Evolutionary conservation across 2,329 filamentous ascomycete genomes (phyloP), one percentile per base, ranked within the genome.

Genomic region (Colletotrichum tropicicola): DNA sequence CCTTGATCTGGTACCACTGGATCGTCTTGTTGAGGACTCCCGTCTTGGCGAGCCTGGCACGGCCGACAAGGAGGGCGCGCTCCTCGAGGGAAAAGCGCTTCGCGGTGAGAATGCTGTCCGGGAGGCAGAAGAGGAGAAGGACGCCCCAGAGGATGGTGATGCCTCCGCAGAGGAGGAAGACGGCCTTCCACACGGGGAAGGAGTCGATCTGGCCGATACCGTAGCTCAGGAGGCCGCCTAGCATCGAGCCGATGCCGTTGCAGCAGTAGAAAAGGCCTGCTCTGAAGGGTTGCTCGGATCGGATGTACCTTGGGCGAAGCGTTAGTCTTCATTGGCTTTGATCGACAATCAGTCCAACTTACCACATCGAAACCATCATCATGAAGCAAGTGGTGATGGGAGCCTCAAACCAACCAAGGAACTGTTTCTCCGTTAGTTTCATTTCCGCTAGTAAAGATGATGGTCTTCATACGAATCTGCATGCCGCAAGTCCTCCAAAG

Each of bases 81-180:
- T 92, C 89, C 49, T 85, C 81, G 0, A 79, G 72, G 5, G 77
- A 83, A 35, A 93, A 81, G 71, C 89, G 91, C 64, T 84, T 85
- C 3, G 89, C 87, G 0, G 85, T 88, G 19, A 87, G 82, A 0
- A 89, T 88, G 2, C 84, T 80, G 71, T 92, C 88, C 1, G 90
- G 86, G 2, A 92, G 79, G 41, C 87, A 72, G 67, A 87, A 82
- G 74, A 85, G 83, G 13, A 85, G 85, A 2, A 83, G 73, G 8
- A 89, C 73, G 1, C 86, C 87, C 83, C 86, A 88, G n/a, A 78
- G 72, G 21, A 81, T 75, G 30, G 85, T 86, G 61, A 88, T 80
- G 66, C 85, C 82, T 1, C 86, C 82, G 69, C 88, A 87, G 65
- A 89, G 87, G 15, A 88, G 68, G 74, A 87, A 90, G 19, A 88